Evolutionary conservation across 1,284 basidiomycete species (phyloP).

Genomic region (Entoloma clypeatum): DNA sequence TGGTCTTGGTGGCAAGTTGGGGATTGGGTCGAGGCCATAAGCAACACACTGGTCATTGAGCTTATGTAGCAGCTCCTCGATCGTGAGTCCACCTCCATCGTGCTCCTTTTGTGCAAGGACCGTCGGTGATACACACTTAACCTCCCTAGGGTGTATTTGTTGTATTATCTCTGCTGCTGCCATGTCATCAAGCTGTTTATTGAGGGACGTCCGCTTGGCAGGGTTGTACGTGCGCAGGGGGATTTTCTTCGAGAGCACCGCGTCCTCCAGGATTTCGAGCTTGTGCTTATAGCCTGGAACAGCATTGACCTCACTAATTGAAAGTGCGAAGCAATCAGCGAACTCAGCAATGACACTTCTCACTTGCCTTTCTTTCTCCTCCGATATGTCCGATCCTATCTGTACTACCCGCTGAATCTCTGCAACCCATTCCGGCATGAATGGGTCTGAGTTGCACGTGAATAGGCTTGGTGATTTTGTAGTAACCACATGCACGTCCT

Average conservation of each 20-base stretch:
- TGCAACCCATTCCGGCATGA: conserved; percentile 2
- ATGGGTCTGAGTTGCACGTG: conserved; percentile 1
- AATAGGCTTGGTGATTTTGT: background rate
- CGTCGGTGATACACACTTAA: conserved; percentile 28
- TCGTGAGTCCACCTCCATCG: conserved; percentile 22
- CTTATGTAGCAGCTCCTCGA: conserved; percentile 25
- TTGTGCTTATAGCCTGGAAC: conserved; percentile 21
- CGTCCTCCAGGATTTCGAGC: conserved; percentile 19
- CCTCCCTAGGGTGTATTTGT: conserved; percentile 21
- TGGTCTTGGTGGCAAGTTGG: conserved; percentile 17
- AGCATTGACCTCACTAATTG: conserved; percentile 24
- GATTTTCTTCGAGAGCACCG: conserved; percentile 23
- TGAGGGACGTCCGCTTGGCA: conserved; percentile 27
- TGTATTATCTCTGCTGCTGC: conserved; percentile 27
- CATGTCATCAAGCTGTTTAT: conserved; percentile 29
- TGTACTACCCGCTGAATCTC: background rate
- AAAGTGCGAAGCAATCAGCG: conserved; percentile 29
- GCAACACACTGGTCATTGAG: conserved; percentile 25
- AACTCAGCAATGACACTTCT: conserved; percentile 13
- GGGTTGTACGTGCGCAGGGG: conserved; percentile 24
- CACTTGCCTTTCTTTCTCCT: conserved; percentile 6
- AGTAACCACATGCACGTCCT: background rate
- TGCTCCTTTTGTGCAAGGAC: conserved; percentile 31
- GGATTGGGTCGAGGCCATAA: conserved; percentile 18
- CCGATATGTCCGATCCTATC: conserved; percentile 14